Evolutionary conservation across 495 filamentous ascomycete species (phyloP).

Genomic region (Cercophora newfieldiana): DNA sequence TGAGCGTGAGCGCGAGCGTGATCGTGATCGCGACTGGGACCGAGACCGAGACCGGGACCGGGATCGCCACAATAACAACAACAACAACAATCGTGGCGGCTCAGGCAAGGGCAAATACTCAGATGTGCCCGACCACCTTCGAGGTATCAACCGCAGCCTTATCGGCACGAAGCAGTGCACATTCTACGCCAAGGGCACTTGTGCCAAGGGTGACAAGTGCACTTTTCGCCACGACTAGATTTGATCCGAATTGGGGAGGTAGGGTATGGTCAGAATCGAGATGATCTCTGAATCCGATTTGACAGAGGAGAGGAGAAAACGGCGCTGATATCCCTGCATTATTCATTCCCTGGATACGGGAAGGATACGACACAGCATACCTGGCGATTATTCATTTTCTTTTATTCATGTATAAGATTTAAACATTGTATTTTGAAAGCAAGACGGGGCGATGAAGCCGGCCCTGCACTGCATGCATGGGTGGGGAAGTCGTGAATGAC

Average conservation of each 20-base stretch:
- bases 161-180: slow-evolving; percentile 65
- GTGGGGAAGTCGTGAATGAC: too few relatives aligned
- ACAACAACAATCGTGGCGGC: slow-evolving; percentile 11
- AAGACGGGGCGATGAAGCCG: neutral
- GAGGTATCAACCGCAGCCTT: slow-evolving; percentile 43
- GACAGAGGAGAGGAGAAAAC: neutral
- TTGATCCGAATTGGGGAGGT: neutral
- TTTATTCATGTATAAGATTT: neutral
- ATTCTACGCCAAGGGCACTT: slow-evolving; percentile 77
- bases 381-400: neutral
- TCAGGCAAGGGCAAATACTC: slow-evolving; percentile 12
- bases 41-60: slow-evolving; percentile 28
- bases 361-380: neutral
- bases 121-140: slow-evolving; percentile 37
- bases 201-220: slow-evolving; percentile 80
- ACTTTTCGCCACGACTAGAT: slow-evolving; percentile 70
- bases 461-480: too few relatives aligned
- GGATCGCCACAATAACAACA: too few relatives aligned
- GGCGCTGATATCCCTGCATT: neutral
- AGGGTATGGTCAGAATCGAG: neutral
- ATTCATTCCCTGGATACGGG: neutral
- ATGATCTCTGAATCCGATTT: neutral
- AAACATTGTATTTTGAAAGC: neutral
- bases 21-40: slow-evolving; percentile 17
- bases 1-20: slow-evolving; percentile 16